These are phyloP conservation scores for Citrullus mucosospermus DNA, from an alignment of 306 rosid species.

Conservation along the genomic window DNA sequence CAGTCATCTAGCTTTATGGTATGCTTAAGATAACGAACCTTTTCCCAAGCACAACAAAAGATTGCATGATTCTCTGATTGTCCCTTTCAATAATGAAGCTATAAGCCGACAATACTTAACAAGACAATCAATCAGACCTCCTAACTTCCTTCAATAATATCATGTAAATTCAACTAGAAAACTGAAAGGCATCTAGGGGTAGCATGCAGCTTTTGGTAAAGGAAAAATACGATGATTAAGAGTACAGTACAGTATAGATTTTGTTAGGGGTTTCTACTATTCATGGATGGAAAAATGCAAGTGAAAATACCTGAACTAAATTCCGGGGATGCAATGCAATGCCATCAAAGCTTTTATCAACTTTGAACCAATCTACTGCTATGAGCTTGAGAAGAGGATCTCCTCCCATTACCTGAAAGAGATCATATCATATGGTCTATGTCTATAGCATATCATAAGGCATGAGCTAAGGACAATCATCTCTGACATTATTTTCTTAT, in stretches of 20 bases:
- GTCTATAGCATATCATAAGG: not conserved
- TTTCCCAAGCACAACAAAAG: not conserved
- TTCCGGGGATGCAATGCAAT: slow-evolving; percentile 61
- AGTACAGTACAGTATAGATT: too few species aligned
- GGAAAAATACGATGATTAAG: not conserved
- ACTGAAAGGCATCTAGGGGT: not conserved
- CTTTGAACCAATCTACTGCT: slow-evolving; percentile 83
- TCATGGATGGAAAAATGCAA: not conserved
- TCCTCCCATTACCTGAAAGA: slow-evolving; percentile 65
- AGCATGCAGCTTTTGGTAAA: not conserved
- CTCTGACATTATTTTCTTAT: not conserved
- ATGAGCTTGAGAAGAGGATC: slow-evolving; percentile 82
- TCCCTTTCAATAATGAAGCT: not conserved
- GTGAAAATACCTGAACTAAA: slow-evolving; percentile 57
- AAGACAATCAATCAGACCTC: not conserved
- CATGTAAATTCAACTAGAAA: not conserved
- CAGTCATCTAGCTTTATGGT: not conserved
- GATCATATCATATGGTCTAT: not conserved
- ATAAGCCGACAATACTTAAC: not conserved
- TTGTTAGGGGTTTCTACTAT: not conserved
- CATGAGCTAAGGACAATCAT: not conserved
- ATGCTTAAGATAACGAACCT: not conserved
- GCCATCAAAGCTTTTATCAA: slow-evolving; percentile 34
- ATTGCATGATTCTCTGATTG: not conserved
- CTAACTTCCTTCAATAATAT: not conserved